These are phyloP conservation scores for Atractiella rhizophila DNA, from an alignment of 768 basidiomycete genomes.

Conservation along the genomic window DNA sequence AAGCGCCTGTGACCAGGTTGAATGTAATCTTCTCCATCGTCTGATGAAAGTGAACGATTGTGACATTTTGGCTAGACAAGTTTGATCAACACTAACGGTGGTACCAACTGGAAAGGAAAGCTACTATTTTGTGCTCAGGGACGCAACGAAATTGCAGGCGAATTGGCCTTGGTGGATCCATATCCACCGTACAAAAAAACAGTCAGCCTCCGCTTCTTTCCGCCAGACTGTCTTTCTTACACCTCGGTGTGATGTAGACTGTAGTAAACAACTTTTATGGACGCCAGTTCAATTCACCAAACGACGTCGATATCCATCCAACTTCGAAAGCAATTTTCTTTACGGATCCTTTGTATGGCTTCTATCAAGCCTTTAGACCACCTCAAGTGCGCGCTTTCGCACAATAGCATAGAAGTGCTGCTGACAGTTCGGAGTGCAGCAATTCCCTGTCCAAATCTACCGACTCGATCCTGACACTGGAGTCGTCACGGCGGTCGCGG, in stretches of 20 bases:
- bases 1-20: no score
- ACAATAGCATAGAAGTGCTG: no score
- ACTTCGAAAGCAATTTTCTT: slow-evolving; percentile 42
- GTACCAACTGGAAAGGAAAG: background rate
- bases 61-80: no score
- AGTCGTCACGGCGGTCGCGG: background rate
- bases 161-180: background rate
- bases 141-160: background rate
- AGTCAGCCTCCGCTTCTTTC: background rate
- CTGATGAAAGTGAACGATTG: no score
- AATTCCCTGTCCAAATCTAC: background rate
- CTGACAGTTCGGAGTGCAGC: no score
- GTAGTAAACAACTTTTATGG: slow-evolving; percentile 55
- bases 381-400: no score
- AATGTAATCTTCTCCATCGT: no score
- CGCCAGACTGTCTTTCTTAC: no score
- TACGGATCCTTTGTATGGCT: slow-evolving; percentile 39
- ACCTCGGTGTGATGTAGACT: slow-evolving; percentile 7
- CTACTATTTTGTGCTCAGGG: background rate
- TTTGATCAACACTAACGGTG: background rate
- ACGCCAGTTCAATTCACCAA: slow-evolving; percentile 53
- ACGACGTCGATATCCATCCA: slow-evolving; percentile 50
- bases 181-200: background rate
- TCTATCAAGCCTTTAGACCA: slow-evolving; percentile 33
- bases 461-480: background rate